Percentiles rank a stretch among this genome's conserved stretches.
phyloP scores from a whole-genome alignment of 2,329 filamentous ascomycete species.

The Dryadomyces sulphureus region DNA sequence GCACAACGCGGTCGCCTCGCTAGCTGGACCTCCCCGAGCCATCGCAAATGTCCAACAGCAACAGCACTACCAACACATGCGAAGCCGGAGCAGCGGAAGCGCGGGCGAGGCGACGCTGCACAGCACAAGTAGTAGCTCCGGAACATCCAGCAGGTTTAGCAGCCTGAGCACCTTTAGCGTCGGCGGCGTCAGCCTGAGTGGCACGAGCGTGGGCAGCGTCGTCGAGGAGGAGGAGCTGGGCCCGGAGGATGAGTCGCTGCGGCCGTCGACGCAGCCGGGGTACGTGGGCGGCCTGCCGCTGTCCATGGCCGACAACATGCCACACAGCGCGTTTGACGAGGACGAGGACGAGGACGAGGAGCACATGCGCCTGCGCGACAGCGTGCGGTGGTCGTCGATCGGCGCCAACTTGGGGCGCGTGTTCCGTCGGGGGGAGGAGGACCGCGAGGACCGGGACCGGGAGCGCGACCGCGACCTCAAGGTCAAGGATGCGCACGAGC shows the following conservation, averaged over 20 bases:
- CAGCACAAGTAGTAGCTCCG: conserved; percentile 1
- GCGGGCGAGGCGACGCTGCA: conserved; percentile 5
- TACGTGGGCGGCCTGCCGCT: neutral
- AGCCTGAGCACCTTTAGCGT: conserved; percentile 1
- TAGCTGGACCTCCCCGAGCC: neutral
- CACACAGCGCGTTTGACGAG: conserved; percentile 2
- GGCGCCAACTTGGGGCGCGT: neutral
- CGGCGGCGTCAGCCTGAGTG: conserved; percentile 2
- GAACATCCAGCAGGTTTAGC: conserved; percentile 2
- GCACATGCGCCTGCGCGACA: neutral
- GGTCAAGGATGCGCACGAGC: too few relatives aligned
- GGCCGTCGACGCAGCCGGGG: neutral
- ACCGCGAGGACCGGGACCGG: neutral
- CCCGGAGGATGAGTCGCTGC: neutral
- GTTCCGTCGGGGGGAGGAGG: neutral
- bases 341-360: conserved; percentile 1
- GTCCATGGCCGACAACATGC: neutral
- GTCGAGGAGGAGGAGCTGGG: neutral
- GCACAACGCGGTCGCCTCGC: neutral
- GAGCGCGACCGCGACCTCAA: too few relatives aligned
- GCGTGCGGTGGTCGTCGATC: neutral
- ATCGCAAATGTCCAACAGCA: neutral
- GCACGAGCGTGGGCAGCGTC: conserved; percentile 1
- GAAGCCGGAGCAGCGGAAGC: conserved; percentile 9
- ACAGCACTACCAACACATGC: conserved; percentile 2